Conservation (phyloP, 306 rosid genomes). For the Coriaria nepalensis region DNA sequence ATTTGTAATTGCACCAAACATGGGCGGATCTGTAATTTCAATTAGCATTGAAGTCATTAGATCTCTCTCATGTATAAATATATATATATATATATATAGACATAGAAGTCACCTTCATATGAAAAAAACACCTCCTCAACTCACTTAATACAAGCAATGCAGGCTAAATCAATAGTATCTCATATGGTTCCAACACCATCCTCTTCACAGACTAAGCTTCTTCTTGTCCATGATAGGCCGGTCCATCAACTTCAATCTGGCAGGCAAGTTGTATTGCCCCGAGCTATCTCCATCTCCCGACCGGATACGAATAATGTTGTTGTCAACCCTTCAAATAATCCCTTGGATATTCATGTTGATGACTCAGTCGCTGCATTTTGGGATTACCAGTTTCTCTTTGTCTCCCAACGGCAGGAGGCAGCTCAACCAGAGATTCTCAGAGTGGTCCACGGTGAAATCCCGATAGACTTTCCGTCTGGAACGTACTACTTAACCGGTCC, state of each 20-base stretch:
- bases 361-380: constrained; percentile 52
- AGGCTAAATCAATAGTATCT: constrained; percentile 28
- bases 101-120: too few relatives aligned
- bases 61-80: too few relatives aligned
- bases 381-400: constrained; percentile 77
- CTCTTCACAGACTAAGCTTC: constrained; percentile 25
- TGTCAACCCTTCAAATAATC: too few relatives aligned
- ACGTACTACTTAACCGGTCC: constrained; percentile 78
- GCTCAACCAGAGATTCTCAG: constrained; percentile 24
- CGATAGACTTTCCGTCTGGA: constrained; percentile 56
- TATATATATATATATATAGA: too few relatives aligned
- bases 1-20: too few relatives aligned
- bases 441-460: constrained; percentile 43
- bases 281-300: constrained; percentile 31
- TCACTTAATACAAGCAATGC: constrained; percentile 38
- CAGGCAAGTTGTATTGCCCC: constrained; percentile 12
- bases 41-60: too few relatives aligned
- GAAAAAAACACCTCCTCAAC: neutral
- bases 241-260: constrained; percentile 12
- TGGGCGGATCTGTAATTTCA: too few relatives aligned
- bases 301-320: constrained; percentile 12
- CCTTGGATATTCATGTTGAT: constrained; percentile 19
- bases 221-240: too few relatives aligned
- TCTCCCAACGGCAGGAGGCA: constrained; percentile 61
- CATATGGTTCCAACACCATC: constrained; percentile 16